A percentile compares a stretch with the other conserved stretches of the same genome.
These are phyloP conservation scores for Fusarium palustre DNA, from an alignment of 2,329 filamentous ascomycete genomes.

Conservation along the genomic window DNA sequence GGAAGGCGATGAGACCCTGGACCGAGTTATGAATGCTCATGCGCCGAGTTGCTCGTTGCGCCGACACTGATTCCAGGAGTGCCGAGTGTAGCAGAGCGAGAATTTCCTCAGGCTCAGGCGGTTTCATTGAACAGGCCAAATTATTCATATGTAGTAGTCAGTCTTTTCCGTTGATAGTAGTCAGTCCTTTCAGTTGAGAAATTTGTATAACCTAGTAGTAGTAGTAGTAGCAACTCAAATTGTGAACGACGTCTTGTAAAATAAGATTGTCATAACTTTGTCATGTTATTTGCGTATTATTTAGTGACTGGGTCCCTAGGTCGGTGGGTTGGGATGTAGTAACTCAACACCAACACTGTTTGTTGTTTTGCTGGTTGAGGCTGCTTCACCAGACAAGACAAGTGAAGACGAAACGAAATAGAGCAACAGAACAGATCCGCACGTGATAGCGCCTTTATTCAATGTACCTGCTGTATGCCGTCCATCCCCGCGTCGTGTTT, in stretches of 20 bases:
- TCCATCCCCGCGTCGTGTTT: slow-evolving; percentile 32
- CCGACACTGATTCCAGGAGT: slow-evolving; percentile 15
- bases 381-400: not conserved
- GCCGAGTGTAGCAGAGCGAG: not conserved
- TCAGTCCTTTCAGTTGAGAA: not conserved
- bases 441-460: slow-evolving; percentile 37
- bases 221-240: not conserved
- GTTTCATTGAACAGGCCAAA: not conserved
- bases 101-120: not conserved
- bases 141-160: not conserved
- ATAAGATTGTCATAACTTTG: not conserved
- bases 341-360: not conserved
- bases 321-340: not conserved
- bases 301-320: not conserved
- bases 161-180: not conserved
- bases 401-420: not conserved
- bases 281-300: not conserved
- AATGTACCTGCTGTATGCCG: slow-evolving; percentile 5
- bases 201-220: not conserved
- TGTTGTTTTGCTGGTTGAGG: not conserved
- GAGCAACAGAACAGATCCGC: not conserved
- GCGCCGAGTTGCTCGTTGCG: slow-evolving; percentile 46
- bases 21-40: slow-evolving; percentile 52
- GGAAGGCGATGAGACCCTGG: slow-evolving; percentile 54
- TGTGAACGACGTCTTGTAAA: not conserved